Evolutionary conservation across 495 filamentous ascomycete species (phyloP), one percentile per base, ranked within the genome.

Genomic region (Gamarada debralockiae): DNA sequence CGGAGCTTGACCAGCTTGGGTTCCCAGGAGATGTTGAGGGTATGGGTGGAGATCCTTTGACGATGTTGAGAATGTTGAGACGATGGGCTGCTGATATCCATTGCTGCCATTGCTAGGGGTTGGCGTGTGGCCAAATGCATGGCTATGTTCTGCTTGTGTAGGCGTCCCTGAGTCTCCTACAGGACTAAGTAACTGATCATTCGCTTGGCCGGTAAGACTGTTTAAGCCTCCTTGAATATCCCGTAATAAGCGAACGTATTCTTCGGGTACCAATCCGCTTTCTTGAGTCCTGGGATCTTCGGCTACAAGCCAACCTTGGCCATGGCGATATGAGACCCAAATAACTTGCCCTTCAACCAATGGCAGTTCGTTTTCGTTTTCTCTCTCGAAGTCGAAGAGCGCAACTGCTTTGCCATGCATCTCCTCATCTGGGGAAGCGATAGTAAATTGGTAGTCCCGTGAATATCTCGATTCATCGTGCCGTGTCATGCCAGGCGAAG

Each of bases 331-430:
- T 9, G 89, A 92, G 36, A 98, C 92, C 78, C 91, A 91, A 39
- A 98, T 95, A 48, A 97, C 86, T 63, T 98, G 93, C 27, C 95
- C 95, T 68, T 98, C 93, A 0, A 86, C 83, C 17, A 98, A 73
- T 14, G 90, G 91, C 13, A 98, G 79, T 70, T 98, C 93, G 59
- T 96, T 98, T 63, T 96, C 90, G 63, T 97, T 96, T 66, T 97
- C 93, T 22, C 90, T 81, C 47, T 83, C 82, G 66, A 98, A 98
- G 66, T 96, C 90, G 63, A 95, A 98, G 12, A 98, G 76, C 4
- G 93, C 95, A 20, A 98, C 89, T 31, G 92, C 92, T 63, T 95
- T 95, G 37, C 92, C 92, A 64, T 96, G 90, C 89, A 96, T 95
- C 65, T 96, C 92, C 69, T 97, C 92, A 61, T 96, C 92, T 7